These are phyloP conservation scores for Cladophialophora chaetospira DNA, from an alignment of 2,329 filamentous ascomycete species.

Conservation along the genomic window DNA sequence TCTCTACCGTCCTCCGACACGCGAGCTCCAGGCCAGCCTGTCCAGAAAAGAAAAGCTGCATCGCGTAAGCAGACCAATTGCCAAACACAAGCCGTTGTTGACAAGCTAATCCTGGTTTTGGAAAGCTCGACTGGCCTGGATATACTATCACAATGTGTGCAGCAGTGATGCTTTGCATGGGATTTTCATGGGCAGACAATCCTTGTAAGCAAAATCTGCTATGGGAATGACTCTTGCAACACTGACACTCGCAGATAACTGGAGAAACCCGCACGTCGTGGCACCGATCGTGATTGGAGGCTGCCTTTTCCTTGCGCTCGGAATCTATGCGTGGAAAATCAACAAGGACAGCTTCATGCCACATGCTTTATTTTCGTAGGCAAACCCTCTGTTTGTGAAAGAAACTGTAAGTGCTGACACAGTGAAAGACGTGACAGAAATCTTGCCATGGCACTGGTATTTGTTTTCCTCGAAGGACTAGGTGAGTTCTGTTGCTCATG, in stretches of 20 bases:
- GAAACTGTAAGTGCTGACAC: slow-evolving; percentile 1
- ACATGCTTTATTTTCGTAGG: slow-evolving; percentile 16
- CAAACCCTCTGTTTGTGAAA: background rate
- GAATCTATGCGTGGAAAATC: slow-evolving; percentile 14
- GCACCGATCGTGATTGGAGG: slow-evolving; percentile 5
- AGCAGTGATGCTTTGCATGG: slow-evolving; percentile 14
- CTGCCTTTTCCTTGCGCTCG: slow-evolving; percentile 8
- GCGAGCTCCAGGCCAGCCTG: slow-evolving; percentile 6
- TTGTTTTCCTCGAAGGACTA: slow-evolving; percentile 12
- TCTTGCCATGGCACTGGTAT: slow-evolving; percentile 6
- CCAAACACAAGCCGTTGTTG: background rate
- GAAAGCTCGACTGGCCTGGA: slow-evolving; percentile 14
- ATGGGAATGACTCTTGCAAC: background rate
- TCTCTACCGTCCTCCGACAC: slow-evolving; percentile 12
- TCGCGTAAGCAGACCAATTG: slow-evolving; percentile 2
- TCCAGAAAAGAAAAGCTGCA: slow-evolving; percentile 4
- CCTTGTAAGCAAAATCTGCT: slow-evolving; percentile 8
- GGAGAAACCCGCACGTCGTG: slow-evolving; percentile 8
- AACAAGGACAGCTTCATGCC: slow-evolving; percentile 18
- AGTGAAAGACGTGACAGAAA: slow-evolving; percentile 10
- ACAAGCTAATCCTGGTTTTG: background rate
- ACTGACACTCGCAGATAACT: slow-evolving; percentile 9
- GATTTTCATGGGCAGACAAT: slow-evolving; percentile 16
- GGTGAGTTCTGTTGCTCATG: background rate
- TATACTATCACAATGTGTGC: slow-evolving; percentile 13